A percentile compares a stretch with the other conserved stretches of the same genome.
Conservation (phyloP, 257 asterid species). For the Echium plantagineum region DNA sequence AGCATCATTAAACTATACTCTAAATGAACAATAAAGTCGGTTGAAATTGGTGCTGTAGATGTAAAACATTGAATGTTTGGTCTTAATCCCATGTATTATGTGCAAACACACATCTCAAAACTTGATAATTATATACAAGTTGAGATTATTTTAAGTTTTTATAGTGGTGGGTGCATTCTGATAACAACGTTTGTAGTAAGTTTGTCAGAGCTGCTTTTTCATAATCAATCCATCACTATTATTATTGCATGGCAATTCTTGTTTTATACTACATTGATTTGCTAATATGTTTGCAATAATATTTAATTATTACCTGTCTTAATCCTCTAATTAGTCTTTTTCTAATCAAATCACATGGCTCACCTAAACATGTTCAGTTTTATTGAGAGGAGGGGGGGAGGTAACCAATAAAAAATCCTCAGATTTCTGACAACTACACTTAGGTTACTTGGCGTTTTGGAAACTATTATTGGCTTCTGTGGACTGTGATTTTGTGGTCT, state of each 20-base stretch:
- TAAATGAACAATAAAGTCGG: conserved; percentile 7
- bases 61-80: conserved; percentile 37
- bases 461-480: neutral
- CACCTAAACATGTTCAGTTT: conserved; percentile 35
- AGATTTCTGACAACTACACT: neutral
- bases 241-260: conserved; percentile 40
- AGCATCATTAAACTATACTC: neutral
- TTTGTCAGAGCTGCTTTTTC: conserved; percentile 17
- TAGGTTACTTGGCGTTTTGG: neutral
- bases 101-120: too few species aligned
- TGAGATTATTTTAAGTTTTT: neutral
- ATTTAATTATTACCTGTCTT: conserved; percentile 1
- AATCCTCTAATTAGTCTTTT: conserved; percentile 34
- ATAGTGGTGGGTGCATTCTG: neutral
- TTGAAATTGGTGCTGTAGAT: conserved; percentile 16
- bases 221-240: conserved; percentile 27
- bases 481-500: neutral
- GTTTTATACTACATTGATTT: conserved; percentile 45
- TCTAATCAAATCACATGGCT: conserved; percentile 89
- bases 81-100: conserved; percentile 33
- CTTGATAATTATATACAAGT: too few species aligned
- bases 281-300: conserved; percentile 27
- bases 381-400: neutral
- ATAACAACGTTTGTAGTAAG: conserved; percentile 11
- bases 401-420: neutral